Evolutionary conservation across 768 basidiomycete species (phyloP), one percentile per base, ranked within the genome.

Genomic region (Cyathus striatus): DNA sequence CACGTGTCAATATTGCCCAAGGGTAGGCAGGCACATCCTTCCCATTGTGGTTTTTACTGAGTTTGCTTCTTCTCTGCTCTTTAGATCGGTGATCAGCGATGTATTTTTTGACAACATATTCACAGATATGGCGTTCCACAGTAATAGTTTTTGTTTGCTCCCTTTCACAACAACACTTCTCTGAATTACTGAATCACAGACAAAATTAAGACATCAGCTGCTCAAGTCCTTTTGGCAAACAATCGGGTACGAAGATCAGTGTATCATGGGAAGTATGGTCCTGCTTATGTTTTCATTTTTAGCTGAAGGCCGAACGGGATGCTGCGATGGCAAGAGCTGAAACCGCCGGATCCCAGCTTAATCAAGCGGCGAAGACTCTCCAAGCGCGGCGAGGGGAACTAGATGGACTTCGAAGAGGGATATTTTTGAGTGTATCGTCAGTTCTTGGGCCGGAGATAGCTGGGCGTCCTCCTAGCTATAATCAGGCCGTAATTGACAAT

Each of bases 71-170:
- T 22, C 9, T n/a, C 3, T 17, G 41, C 6, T 44, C 32, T 46
- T 26, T 32, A 69, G 70, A 40, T 62, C 65, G 23, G 53, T 71
- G 23, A 43, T 70, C 21, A 61, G 57, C 45, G 68, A 70, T 47
- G 57, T 70, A 13, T 61, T 70, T 43, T 72, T 70, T 48, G 68
- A 71, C 47, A 68, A 70, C 45, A 59, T 70, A 20, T 66, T 66
- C 49, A 63, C 69, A 6, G 70, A 75, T 52, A 53, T 64, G 51
- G 60, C 59, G 24, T 70, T 71, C 52, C 66, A 70, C 45, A 59
- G 71, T 73, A 48, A 50, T 53, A 45, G 49, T 45, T 37, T 26
- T 16, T 47, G 32, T 41, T 27, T 26, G 6, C 6, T 18, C 33
- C 20, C 21, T 30, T 23, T 42, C 13, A 35, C 42, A 16, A 12